Evolutionary conservation across 106 monocot species (phyloP).

Genomic region (Allium cepa): DNA sequence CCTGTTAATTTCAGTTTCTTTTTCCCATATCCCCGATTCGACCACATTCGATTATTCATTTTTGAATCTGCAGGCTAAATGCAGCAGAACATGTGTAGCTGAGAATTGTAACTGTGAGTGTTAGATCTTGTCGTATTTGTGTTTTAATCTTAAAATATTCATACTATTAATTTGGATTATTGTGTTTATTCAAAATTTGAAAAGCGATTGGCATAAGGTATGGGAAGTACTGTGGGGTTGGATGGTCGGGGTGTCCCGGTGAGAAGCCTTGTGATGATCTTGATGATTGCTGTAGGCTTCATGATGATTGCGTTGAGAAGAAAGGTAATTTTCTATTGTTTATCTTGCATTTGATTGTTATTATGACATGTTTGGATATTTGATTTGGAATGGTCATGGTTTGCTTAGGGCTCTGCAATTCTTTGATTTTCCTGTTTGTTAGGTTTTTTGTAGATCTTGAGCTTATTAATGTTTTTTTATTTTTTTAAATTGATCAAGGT

Average conservation of each 20-base stretch:
- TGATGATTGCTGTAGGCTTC: conserved; percentile 78
- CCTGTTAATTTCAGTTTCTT: too few species aligned
- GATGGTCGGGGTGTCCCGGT: conserved; percentile 80
- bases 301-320: conserved; percentile 75
- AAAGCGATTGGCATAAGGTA: conserved; percentile 75
- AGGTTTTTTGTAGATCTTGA: too few species aligned
- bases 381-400: too few species aligned
- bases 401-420: too few species aligned
- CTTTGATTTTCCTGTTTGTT: too few species aligned
- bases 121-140: background rate
- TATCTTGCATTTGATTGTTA: background rate
- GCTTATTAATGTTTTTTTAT: too few species aligned
- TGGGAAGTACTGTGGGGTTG: conserved; percentile 84
- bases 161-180: background rate
- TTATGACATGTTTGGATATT: too few species aligned
- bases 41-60: too few species aligned
- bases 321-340: conserved; percentile 31
- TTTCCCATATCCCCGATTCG: too few species aligned
- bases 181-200: background rate
- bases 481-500: too few species aligned
- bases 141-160: background rate
- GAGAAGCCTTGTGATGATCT: conserved; percentile 97
- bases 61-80: conserved; percentile 20
- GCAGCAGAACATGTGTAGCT: conserved; percentile 75
- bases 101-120: conserved; percentile 60